These are phyloP conservation scores for Penicillium sp. DNA, from an alignment of 2,329 filamentous ascomycete genomes.

Conservation along the genomic window DNA sequence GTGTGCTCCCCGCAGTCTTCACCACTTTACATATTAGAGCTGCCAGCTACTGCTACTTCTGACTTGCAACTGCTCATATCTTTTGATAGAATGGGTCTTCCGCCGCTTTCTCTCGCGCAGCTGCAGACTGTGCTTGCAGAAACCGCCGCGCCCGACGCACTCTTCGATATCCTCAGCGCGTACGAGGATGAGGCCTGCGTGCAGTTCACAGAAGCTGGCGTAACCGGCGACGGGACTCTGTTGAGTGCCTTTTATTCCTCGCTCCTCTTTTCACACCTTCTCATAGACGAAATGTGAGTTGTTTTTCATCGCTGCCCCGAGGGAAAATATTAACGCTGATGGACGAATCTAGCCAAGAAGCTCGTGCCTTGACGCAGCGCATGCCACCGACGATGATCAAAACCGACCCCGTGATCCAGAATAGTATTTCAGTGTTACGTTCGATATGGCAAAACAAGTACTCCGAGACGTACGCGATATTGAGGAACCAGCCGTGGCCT, in stretches of 20 bases:
- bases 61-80: too few relatives aligned
- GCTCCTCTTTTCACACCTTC: constrained; percentile 38
- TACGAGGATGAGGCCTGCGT: constrained; percentile 35
- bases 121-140: constrained; percentile 27
- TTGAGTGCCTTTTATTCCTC: constrained; percentile 36
- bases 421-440: constrained; percentile 31
- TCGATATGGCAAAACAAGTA: constrained; percentile 38
- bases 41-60: too few relatives aligned
- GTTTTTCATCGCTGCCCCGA: neutral
- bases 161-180: constrained; percentile 31
- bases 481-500: constrained; percentile 33
- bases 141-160: constrained; percentile 27
- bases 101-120: constrained; percentile 27
- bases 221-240: constrained; percentile 23
- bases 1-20: neutral
- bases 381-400: constrained; percentile 29
- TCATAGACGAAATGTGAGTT: constrained; percentile 37
- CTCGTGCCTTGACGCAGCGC: constrained; percentile 35
- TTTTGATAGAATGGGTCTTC: constrained; percentile 29
- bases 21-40: too few relatives aligned
- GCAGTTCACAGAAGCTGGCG: constrained; percentile 20
- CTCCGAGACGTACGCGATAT: constrained; percentile 31
- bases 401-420: constrained; percentile 30
- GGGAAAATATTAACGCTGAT: neutral
- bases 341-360: constrained; percentile 27